phyloP scores from a whole-genome alignment of 2,329 filamentous ascomycete genomes.

The Pyrenochaeta sp. region DNA sequence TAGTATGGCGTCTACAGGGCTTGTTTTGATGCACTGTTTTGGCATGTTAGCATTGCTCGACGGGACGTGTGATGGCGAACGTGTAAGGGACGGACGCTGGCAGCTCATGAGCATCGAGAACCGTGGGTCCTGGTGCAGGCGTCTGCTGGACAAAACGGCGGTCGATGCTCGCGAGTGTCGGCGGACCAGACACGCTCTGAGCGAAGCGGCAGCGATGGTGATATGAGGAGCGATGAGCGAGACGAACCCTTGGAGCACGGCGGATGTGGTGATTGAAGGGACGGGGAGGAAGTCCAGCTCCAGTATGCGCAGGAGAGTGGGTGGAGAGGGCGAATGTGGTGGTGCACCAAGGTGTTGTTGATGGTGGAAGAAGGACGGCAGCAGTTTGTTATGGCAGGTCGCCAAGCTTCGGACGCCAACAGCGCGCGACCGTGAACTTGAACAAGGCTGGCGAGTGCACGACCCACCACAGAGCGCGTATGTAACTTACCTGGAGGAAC shows the following conservation, averaged over 20 bases:
- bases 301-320: slow-evolving; percentile 36
- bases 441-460: slow-evolving; percentile 40
- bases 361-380: slow-evolving; percentile 32
- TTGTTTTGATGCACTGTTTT: slow-evolving; percentile 51
- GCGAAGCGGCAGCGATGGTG: slow-evolving; percentile 43
- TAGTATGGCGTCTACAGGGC: slow-evolving; percentile 35
- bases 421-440: slow-evolving; percentile 22
- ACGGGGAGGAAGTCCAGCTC: slow-evolving; percentile 44
- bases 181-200: slow-evolving; percentile 42
- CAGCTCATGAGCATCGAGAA: slow-evolving; percentile 32
- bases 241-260: slow-evolving; percentile 41
- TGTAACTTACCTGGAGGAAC: slow-evolving; percentile 34
- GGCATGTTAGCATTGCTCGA: slow-evolving; percentile 35
- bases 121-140: slow-evolving; percentile 25
- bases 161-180: slow-evolving; percentile 38
- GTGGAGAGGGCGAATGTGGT: slow-evolving; percentile 30
- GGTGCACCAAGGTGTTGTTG: slow-evolving; percentile 49
- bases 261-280: slow-evolving; percentile 32
- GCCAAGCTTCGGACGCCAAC: slow-evolving; percentile 37
- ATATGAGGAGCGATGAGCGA: slow-evolving; percentile 38
- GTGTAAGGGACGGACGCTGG: slow-evolving; percentile 27
- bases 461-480: slow-evolving; percentile 45
- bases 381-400: slow-evolving; percentile 48
- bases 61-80: slow-evolving; percentile 20
- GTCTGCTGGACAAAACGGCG: slow-evolving; percentile 31